Evolutionary conservation across 352 stramenopile species (phyloP).

Genomic region (Pythium insidiosum): DNA sequence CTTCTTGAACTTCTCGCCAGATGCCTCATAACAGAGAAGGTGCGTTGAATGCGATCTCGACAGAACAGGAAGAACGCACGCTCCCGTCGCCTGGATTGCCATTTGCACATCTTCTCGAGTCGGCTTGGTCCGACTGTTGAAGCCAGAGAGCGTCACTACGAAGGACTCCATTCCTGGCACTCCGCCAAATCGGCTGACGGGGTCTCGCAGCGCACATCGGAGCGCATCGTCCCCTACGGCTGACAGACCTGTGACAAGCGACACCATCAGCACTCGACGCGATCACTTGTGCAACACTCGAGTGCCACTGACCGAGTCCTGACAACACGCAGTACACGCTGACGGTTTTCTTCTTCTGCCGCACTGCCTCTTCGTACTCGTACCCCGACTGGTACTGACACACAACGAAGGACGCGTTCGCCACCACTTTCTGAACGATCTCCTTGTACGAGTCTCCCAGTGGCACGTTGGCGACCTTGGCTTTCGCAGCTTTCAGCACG

Average conservation of each 20-base stretch:
- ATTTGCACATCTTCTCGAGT: constrained; percentile 80
- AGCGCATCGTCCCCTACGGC: constrained; percentile 6
- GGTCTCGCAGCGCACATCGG: no score
- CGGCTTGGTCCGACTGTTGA: constrained; percentile 63
- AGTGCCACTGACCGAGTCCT: constrained; percentile 26
- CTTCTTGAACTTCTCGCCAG: constrained; percentile 83
- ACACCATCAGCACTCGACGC: constrained; percentile 1
- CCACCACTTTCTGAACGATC: constrained; percentile 69
- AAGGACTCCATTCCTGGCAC: constrained; percentile 73
- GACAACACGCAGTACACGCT: constrained; percentile 78
- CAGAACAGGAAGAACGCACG: constrained; percentile 76
- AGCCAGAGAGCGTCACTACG: constrained; percentile 79
- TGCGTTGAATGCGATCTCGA: constrained; percentile 79
- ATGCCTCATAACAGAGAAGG: constrained; percentile 66
- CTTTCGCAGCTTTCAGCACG: constrained; percentile 56
- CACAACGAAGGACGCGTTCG: constrained; percentile 74
- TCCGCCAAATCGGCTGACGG: constrained; percentile 54
- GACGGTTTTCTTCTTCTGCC: constrained; percentile 62
- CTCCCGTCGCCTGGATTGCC: constrained; percentile 73
- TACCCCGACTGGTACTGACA: constrained; percentile 72
- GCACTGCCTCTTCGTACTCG: constrained; percentile 72
- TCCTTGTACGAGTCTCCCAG: constrained; percentile 63
- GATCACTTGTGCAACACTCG: no score
- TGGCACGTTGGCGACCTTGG: constrained; percentile 74
- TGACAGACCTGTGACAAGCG: constrained; percentile 2